Conservation (phyloP, 179 eudicot genomes). For the Actinidia chinensis region DNA sequence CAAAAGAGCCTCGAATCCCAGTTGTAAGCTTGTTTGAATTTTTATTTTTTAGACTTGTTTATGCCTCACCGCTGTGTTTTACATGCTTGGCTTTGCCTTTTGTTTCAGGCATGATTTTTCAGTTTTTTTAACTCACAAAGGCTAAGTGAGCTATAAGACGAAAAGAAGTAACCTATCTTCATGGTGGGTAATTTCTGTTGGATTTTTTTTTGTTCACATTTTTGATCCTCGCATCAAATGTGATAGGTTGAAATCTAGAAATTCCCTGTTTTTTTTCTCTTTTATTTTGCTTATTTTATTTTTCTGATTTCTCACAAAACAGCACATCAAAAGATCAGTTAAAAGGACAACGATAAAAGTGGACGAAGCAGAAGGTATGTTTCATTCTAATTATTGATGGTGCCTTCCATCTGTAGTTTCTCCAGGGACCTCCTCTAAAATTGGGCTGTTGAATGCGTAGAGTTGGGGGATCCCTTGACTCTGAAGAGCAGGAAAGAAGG, state of each 20-base stretch:
- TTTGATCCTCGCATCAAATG: not conserved
- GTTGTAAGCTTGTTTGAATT: slow-evolving; percentile 49
- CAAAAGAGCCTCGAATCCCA: too few species aligned
- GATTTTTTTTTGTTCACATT: not conserved
- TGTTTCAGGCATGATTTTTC: slow-evolving; percentile 84
- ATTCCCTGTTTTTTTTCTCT: too few species aligned
- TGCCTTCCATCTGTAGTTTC: not conserved
- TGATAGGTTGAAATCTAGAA: not conserved
- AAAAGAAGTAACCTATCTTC: slow-evolving; percentile 94
- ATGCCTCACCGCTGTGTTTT: not conserved
- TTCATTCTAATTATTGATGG: not conserved
- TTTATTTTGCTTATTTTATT: not conserved
- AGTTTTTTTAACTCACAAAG: slow-evolving; percentile 97
- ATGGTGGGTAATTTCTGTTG: slow-evolving; percentile 56
- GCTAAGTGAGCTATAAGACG: slow-evolving; percentile 87
- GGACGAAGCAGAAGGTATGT: slow-evolving; percentile 90
- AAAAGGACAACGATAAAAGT: slow-evolving; percentile 86
- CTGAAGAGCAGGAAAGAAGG: slow-evolving; percentile 96
- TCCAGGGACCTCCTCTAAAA: not conserved
- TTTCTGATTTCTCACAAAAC: slow-evolving; percentile 46
- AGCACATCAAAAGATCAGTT: slow-evolving; percentile 77
- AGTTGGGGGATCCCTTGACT: slow-evolving; percentile 82
- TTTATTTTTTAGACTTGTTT: not conserved
- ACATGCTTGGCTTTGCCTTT: not conserved
- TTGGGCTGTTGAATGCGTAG: slow-evolving; percentile 37